These are phyloP conservation scores for Colletotrichum sp. DNA, from an alignment of 2,329 filamentous ascomycete genomes.

Conservation along the genomic window DNA sequence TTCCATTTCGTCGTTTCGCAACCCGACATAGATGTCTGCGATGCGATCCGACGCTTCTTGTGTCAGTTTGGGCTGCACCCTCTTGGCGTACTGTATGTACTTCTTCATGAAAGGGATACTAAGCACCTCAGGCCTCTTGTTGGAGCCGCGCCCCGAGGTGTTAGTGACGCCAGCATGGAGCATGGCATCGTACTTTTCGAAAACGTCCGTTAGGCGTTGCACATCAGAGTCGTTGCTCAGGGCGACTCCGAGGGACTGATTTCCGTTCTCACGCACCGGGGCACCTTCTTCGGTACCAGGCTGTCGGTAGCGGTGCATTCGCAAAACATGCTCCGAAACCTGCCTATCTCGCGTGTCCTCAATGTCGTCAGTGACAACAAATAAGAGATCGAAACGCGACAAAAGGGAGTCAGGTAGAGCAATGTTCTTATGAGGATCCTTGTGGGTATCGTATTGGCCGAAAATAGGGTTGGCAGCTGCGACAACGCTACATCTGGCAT, in stretches of 20 bases:
- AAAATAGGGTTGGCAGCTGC: conserved; percentile 98
- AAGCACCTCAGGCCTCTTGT: conserved; percentile 83
- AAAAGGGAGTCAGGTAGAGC: conserved; percentile 94
- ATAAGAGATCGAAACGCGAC: conserved; percentile 97
- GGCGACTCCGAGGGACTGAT: conserved; percentile 86
- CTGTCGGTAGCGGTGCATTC: conserved; percentile 95
- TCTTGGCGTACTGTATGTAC: conserved; percentile 98
- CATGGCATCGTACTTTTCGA: conserved; percentile 96
- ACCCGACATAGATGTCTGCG: conserved; percentile 85
- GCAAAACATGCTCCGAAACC: conserved; percentile 93
- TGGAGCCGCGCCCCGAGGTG: conserved; percentile 74
- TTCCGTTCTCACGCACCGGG: conserved; percentile 85
- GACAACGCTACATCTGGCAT: conserved; percentile 94
- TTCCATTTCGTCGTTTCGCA: conserved; percentile 95
- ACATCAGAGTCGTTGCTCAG: conserved; percentile 76
- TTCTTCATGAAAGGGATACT: conserved; percentile 99
- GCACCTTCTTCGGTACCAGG: conserved; percentile 93
- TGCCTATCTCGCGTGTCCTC: conserved; percentile 90
- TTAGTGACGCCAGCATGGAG: conserved; percentile 88
- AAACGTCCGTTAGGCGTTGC: conserved; percentile 84
- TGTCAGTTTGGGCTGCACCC: conserved; percentile 88
- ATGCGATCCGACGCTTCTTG: conserved; percentile 93
- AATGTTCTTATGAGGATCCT: conserved; percentile 98
- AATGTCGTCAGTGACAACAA: conserved; percentile 97
- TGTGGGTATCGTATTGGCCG: conserved; percentile 97